Evolutionary conservation across 768 basidiomycete species (phyloP).

Genomic region (Boletus subparvulus): DNA sequence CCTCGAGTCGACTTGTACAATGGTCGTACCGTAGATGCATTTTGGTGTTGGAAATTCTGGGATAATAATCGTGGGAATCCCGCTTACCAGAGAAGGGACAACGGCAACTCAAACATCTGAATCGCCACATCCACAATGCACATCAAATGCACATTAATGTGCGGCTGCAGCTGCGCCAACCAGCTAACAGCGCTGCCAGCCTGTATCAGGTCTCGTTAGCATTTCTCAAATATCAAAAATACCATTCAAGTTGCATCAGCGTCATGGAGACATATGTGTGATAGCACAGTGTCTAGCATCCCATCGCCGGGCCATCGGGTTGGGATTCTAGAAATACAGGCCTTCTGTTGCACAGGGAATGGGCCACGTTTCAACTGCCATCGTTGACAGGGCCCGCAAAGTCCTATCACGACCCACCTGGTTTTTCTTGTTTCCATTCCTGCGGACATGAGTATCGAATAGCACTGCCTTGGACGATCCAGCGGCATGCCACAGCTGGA

Average conservation of each 20-base stretch:
- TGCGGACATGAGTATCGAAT: not conserved
- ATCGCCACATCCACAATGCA: too few relatives aligned
- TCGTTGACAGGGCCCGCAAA: not conserved
- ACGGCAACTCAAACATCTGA: too few relatives aligned
- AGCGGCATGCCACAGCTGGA: too few relatives aligned
- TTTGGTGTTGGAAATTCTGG: too few relatives aligned
- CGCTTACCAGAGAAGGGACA: too few relatives aligned
- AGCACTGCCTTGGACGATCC: not conserved
- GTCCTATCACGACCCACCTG: not conserved
- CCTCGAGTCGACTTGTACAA: not conserved
- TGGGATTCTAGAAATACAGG: not conserved
- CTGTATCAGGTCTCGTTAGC: not conserved
- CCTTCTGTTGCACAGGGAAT: not conserved
- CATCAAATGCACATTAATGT: too few relatives aligned
- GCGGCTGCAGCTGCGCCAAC: too few relatives aligned
- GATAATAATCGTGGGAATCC: too few relatives aligned
- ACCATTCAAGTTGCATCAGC: not conserved
- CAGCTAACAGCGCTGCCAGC: not conserved
- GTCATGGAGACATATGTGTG: not conserved
- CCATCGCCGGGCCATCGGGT: too few relatives aligned
- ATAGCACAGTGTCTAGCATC: not conserved
- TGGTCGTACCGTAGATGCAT: too few relatives aligned
- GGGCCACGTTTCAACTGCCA: not conserved
- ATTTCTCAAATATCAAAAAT: not conserved
- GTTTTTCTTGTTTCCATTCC: slow-evolving; percentile 9